A percentile compares a stretch with the other conserved stretches of the same genome.
These are phyloP conservation scores for Chlorella ohadii DNA, from an alignment of 139 green algal species.

Conservation along the genomic window DNA sequence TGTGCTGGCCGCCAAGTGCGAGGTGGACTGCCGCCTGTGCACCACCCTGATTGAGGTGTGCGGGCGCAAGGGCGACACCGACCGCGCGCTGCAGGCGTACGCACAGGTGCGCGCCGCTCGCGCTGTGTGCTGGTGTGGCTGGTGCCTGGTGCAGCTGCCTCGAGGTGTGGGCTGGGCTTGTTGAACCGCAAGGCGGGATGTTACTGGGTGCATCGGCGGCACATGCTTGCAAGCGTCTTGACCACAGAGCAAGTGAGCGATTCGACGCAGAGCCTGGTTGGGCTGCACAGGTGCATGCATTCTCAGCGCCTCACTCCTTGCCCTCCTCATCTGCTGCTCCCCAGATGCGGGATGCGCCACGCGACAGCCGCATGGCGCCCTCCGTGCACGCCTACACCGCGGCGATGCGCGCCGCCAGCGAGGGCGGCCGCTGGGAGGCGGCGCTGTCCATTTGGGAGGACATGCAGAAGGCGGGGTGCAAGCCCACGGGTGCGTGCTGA, in stretches of 20 bases:
- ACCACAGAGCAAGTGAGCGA: too few species aligned
- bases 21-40: conserved; percentile 81
- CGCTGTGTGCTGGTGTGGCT: too few species aligned
- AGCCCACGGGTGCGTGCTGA: conserved; percentile 53
- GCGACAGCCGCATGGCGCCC: conserved; percentile 63
- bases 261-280: too few species aligned
- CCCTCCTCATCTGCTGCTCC: neutral
- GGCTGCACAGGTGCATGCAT: too few species aligned
- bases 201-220: too few species aligned
- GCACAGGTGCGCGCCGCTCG: neutral
- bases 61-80: conserved; percentile 68
- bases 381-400: conserved; percentile 88
- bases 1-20: conserved; percentile 52
- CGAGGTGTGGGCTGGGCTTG: too few species aligned
- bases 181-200: too few species aligned
- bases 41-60: conserved; percentile 87
- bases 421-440: conserved; percentile 70
- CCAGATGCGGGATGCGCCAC: conserved; percentile 60
- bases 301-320: neutral
- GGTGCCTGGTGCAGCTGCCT: neutral
- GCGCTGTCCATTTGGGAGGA: conserved; percentile 86
- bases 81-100: conserved; percentile 80
- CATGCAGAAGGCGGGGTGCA: conserved; percentile 69
- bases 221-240: too few species aligned
- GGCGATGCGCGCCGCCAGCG: conserved; percentile 85